Conservation (phyloP, 192 early-diverging fungal genomes). For the Backusella tarrabulga region DNA sequence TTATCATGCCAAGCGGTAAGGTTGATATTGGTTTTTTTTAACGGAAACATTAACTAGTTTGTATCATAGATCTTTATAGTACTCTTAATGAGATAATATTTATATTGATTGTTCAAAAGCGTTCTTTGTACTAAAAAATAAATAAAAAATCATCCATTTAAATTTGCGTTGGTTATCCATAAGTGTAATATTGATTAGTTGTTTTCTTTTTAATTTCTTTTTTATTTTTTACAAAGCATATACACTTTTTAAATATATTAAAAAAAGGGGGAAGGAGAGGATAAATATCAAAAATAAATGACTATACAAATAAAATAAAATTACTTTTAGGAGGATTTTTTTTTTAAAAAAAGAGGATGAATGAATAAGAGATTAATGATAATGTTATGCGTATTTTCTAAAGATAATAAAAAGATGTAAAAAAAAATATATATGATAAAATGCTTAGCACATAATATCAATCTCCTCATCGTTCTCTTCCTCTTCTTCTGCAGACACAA, state of each 20-base stretch:
- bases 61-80: too few relatives aligned
- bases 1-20: too few relatives aligned
- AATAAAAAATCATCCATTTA: too few relatives aligned
- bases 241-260: slow-evolving; percentile 5
- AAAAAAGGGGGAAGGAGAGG: slow-evolving; percentile 3
- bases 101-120: too few relatives aligned
- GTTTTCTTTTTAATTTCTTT: not conserved
- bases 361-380: slow-evolving; percentile 7
- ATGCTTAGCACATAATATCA: slow-evolving; percentile 37
- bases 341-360: not conserved
- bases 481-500: not conserved
- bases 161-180: too few relatives aligned
- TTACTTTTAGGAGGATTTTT: not conserved
- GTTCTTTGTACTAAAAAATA: too few relatives aligned
- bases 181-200: not conserved
- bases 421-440: not conserved
- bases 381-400: not conserved
- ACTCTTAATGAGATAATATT: too few relatives aligned
- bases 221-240: not conserved
- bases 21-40: too few relatives aligned
- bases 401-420: slow-evolving; percentile 1
- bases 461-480: slow-evolving; percentile 34
- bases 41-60: too few relatives aligned
- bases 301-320: not conserved
- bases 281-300: slow-evolving; percentile 7